phyloP scores from a whole-genome alignment of 768 basidiomycete species.

The Lentinula boryana region DNA sequence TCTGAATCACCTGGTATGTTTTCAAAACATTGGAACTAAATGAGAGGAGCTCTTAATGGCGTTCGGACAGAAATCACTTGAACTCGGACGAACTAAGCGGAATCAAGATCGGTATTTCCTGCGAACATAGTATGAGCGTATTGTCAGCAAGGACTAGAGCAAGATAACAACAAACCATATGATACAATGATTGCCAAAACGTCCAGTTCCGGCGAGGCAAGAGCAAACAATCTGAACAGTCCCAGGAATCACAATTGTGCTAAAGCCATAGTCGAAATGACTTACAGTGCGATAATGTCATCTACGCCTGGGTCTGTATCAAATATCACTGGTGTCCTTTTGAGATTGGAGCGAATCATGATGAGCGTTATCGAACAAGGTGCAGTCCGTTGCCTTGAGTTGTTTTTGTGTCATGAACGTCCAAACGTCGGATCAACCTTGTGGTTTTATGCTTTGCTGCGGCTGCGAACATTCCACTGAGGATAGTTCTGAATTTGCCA shows the following conservation, averaged over 20 bases:
- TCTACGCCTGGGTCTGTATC: conserved; percentile 88
- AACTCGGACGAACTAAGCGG: conserved; percentile 46
- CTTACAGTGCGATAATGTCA: conserved; percentile 73
- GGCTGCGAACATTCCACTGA: no score
- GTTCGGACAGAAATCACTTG: conserved; percentile 1
- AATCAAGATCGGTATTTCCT: conserved; percentile 70
- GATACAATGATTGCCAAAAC: conserved; percentile 72
- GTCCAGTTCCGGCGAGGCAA: conserved; percentile 79
- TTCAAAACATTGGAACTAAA: conserved; percentile 69
- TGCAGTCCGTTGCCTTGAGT: not conserved
- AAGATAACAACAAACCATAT: conserved; percentile 47
- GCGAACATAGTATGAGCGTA: conserved; percentile 2
- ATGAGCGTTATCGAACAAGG: not conserved
- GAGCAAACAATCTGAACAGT: conserved; percentile 55
- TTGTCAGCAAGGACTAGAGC: not conserved
- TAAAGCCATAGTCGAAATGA: not conserved
- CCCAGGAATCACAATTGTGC: not conserved
- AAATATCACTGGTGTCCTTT: conserved; percentile 60
- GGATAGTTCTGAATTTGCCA: not conserved
- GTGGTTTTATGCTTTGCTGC: not conserved
- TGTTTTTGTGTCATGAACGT: not conserved
- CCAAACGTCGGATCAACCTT: not conserved
- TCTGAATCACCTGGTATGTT: conserved; percentile 61
- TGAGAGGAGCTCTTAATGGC: not conserved
- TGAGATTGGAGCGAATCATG: conserved; percentile 1